Evolutionary conservation across 331 rosid genomes (phyloP), one percentile per base, ranked within the genome.

Genomic region (Quercus tomentella): DNA sequence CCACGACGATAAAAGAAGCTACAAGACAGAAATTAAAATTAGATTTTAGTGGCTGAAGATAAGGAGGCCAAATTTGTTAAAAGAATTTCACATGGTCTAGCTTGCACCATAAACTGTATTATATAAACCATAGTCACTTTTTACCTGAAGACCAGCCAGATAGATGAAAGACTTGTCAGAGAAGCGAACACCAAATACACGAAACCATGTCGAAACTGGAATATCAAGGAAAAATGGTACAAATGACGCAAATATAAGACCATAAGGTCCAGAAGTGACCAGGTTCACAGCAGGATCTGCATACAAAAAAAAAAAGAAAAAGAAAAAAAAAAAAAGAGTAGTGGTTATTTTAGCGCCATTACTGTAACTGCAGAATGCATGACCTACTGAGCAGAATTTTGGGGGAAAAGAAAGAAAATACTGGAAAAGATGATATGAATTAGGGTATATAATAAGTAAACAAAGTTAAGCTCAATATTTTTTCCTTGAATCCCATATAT

Each of bases 1-100:
- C 99, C 98, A 96, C 35, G 98, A 90, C 54, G 99, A 96, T 73
- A 96, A 86, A 83, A 96, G 93, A 77, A 96, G 98, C 99, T 96
- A 83, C 87, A 88, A 72, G 10, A 72, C 49, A 79, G 33, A 73
- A 82, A 74, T 55, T 6, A 69, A 73, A 84, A 77, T 73, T 76
- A 79, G 78, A 70, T 66, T 86, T 65, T 35, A 41, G 66, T 73
- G 66, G 45, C 65, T 43, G 72, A 79, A 77, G 33, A 71, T 23
- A 4, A 33, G 75, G 16, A 43, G 68, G 63, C 35, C 2, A 71
- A 69, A 31, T 62, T 63, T 28, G 60, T 21, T 21, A 35, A 81
- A 75, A 66, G 61, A 69, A 54, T 30, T 45, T 18, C 25, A 45
- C 1, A 0, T 35, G 26, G 72, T 35, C 52, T 67, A 67, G 23